phyloP scores from a whole-genome alignment of 257 asterid species.

The Misopates orontium region DNA sequence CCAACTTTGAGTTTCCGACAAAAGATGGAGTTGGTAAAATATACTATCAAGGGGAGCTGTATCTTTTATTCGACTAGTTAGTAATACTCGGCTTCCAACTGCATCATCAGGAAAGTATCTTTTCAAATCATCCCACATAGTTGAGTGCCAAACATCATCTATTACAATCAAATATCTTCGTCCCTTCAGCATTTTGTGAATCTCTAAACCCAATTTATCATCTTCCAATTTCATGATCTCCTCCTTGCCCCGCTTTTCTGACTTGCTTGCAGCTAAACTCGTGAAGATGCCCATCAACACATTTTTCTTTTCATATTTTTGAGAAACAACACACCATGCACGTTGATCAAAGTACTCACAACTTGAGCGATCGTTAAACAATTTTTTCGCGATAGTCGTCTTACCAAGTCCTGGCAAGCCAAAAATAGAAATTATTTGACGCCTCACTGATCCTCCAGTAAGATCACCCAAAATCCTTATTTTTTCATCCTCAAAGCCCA shows the following conservation, averaged over 20 bases:
- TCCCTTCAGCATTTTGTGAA: neutral
- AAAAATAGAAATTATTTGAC: no score
- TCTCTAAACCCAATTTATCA: neutral
- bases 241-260: neutral
- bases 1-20: conserved; percentile 1
- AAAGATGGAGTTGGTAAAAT: neutral
- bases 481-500: neutral
- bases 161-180: no score
- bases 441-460: neutral
- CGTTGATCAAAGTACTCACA: neutral
- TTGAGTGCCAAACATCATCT: no score
- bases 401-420: no score
- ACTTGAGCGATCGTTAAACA: neutral
- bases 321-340: conserved; percentile 10
- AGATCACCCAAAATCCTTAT: neutral
- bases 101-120: neutral
- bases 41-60: neutral
- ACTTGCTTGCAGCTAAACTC: no score
- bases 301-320: neutral
- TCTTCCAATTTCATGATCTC: neutral
- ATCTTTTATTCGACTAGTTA: neutral
- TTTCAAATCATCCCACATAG: no score
- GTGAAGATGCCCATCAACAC: neutral
- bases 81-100: neutral
- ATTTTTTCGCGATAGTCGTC: neutral